phyloP scores from a whole-genome alignment of 108 stramenopile genomes.

The Epithemia pelagica region DNA sequence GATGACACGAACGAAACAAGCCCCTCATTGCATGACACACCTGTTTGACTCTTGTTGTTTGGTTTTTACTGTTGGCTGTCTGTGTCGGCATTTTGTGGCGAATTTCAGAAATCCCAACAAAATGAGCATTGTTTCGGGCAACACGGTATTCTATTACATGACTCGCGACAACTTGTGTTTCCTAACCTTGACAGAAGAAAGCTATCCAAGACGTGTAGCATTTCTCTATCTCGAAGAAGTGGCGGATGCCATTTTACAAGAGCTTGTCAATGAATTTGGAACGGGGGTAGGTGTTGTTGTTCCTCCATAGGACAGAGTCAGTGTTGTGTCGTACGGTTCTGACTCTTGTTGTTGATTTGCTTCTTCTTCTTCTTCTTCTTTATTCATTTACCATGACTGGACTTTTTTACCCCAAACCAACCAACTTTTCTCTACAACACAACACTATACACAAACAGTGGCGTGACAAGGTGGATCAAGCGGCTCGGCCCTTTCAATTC shows the following conservation, averaged over 20 bases:
- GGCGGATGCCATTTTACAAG: constrained; percentile 69
- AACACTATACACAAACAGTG: constrained; percentile 19
- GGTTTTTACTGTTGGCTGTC: no score
- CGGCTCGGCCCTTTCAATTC: constrained; percentile 90
- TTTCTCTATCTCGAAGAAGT: constrained; percentile 96
- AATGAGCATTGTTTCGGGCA: constrained; percentile 69
- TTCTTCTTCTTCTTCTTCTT: not conserved
- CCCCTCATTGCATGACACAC: no score
- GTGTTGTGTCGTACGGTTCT: constrained; percentile 4
- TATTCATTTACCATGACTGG: not conserved
- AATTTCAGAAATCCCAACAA: constrained; percentile 37
- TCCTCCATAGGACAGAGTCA: no score
- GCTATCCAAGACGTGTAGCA: constrained; percentile 94
- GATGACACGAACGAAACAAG: no score
- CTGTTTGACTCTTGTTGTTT: no score
- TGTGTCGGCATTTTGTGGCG: no score
- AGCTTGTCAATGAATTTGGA: constrained; percentile 74
- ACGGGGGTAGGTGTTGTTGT: constrained; percentile 40
- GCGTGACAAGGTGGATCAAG: constrained; percentile 61
- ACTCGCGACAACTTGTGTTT: constrained; percentile 69
- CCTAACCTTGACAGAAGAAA: constrained; percentile 60
- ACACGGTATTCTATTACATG: constrained; percentile 83
- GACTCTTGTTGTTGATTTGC: constrained; percentile 5
- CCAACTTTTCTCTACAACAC: no score
- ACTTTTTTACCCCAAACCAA: not conserved